Evolutionary conservation across 768 basidiomycete species (phyloP).

Genomic region (Fibroporia radiculosa): DNA sequence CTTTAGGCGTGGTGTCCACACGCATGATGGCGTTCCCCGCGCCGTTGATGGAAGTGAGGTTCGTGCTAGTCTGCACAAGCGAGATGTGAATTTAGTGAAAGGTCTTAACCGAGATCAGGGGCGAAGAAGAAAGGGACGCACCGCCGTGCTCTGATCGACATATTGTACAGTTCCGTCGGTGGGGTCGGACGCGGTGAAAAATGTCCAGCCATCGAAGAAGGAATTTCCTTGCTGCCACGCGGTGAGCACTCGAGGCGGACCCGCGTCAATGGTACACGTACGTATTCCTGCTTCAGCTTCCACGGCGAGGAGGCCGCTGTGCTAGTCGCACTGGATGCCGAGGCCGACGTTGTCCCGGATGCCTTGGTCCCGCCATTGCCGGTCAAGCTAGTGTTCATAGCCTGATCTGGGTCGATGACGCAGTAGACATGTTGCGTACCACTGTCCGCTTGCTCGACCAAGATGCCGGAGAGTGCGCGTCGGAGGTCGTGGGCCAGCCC

Average conservation of each 20-base stretch:
- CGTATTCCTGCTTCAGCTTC: slow-evolving; percentile 53
- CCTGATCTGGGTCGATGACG: too few relatives aligned
- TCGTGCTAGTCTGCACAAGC: slow-evolving; percentile 31
- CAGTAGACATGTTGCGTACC: slow-evolving; percentile 27
- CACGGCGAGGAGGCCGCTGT: slow-evolving; percentile 16
- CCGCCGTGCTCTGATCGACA: slow-evolving; percentile 53
- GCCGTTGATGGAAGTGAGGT: slow-evolving; percentile 58
- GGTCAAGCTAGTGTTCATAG: slow-evolving; percentile 9
- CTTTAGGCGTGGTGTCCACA: slow-evolving; percentile 75
- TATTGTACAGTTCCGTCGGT: slow-evolving; percentile 70
- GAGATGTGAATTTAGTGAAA: neutral
- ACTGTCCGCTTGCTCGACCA: slow-evolving; percentile 23
- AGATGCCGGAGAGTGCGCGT: slow-evolving; percentile 48
- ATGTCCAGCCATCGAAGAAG: slow-evolving; percentile 83
- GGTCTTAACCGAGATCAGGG: slow-evolving; percentile 3
- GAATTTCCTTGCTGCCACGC: slow-evolving; percentile 44
- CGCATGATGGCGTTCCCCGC: slow-evolving; percentile 80
- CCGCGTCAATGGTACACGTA: slow-evolving; percentile 24
- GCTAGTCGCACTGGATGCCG: slow-evolving; percentile 10
- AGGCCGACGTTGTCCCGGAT: slow-evolving; percentile 10
- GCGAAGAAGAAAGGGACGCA: slow-evolving; percentile 24
- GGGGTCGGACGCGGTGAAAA: slow-evolving; percentile 63
- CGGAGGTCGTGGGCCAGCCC: slow-evolving; percentile 65
- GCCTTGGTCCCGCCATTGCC: neutral
- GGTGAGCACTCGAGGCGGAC: neutral